Evolutionary conservation across 345 rosid genomes (phyloP).

Genomic region (Geranium rotundifolium): DNA sequence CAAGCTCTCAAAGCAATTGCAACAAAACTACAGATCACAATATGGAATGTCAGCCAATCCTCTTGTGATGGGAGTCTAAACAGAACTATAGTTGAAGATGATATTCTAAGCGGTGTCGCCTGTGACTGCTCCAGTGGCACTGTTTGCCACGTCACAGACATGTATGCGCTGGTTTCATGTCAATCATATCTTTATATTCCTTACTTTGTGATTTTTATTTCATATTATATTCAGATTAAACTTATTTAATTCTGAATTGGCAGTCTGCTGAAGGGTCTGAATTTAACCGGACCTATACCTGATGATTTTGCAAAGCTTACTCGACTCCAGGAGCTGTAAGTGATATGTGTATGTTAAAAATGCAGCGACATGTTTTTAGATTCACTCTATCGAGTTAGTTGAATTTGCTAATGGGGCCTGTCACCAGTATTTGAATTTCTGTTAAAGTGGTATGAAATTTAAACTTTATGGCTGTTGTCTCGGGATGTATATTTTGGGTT

Average conservation of each 20-base stretch:
- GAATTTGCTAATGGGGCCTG: neutral
- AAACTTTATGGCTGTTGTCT: no score
- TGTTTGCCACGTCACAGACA: slow-evolving; percentile 44
- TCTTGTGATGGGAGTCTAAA: slow-evolving; percentile 45
- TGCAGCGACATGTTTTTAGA: neutral
- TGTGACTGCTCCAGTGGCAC: slow-evolving; percentile 41
- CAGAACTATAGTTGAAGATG: neutral
- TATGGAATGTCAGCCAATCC: slow-evolving; percentile 18
- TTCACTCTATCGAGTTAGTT: neutral
- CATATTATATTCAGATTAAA: neutral
- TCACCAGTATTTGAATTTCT: no score
- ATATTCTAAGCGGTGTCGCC: slow-evolving; percentile 18
- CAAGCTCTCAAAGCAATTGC: slow-evolving; percentile 36
- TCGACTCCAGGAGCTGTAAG: slow-evolving; percentile 45
- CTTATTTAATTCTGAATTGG: slow-evolving; percentile 1
- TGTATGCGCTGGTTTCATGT: slow-evolving; percentile 29
- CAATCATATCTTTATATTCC: neutral
- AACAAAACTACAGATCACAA: slow-evolving; percentile 21
- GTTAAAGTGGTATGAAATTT: no score
- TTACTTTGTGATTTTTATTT: neutral
- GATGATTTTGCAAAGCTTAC: slow-evolving; percentile 54
- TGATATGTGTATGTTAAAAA: neutral
- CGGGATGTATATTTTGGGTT: no score
- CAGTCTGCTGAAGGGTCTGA: slow-evolving; percentile 47
- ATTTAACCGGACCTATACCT: slow-evolving; percentile 55